Evolutionary conservation across 768 basidiomycete genomes (phyloP).

Genomic region (Trichaptum fuscoviolaceum): DNA sequence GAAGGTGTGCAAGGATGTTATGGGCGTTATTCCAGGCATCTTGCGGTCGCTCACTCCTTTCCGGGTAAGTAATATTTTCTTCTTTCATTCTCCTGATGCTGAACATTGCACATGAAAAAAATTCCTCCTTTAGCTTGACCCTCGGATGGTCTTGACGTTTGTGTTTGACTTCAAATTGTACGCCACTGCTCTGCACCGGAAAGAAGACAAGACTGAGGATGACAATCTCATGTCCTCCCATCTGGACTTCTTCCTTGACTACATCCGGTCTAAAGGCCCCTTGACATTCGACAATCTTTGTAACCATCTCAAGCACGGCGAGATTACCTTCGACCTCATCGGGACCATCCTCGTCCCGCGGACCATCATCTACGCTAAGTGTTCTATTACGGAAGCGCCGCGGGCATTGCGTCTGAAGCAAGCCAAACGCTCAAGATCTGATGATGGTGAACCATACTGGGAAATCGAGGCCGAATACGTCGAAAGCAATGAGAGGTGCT

Average conservation of each 20-base stretch:
- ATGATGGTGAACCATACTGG: slow-evolving; percentile 14
- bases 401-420: slow-evolving; percentile 24
- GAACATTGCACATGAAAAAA: not conserved
- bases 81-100: too few relatives aligned
- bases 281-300: slow-evolving; percentile 40
- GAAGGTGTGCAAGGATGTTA: slow-evolving; percentile 53
- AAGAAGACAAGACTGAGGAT: slow-evolving; percentile 29
- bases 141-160: slow-evolving; percentile 52
- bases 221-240: slow-evolving; percentile 40
- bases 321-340: slow-evolving; percentile 54
- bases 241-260: slow-evolving; percentile 44
- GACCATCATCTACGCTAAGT: slow-evolving; percentile 43
- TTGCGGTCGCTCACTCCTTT: slow-evolving; percentile 58
- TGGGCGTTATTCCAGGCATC: slow-evolving; percentile 51
- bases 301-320: slow-evolving; percentile 44
- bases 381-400: slow-evolving; percentile 49
- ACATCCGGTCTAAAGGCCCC: slow-evolving; percentile 44
- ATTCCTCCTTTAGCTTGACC: slow-evolving; percentile 43
- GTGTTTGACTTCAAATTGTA: slow-evolving; percentile 42
- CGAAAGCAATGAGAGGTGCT: not conserved
- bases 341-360: slow-evolving; percentile 54
- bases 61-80: slow-evolving; percentile 33
- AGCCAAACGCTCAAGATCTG: not conserved
- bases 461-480: slow-evolving; percentile 1
- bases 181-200: slow-evolving; percentile 31